Percentiles rank a stretch among this genome's conserved stretches.
Conservation (phyloP, 306 rosid species). For the Spatholobus suberectus region DNA sequence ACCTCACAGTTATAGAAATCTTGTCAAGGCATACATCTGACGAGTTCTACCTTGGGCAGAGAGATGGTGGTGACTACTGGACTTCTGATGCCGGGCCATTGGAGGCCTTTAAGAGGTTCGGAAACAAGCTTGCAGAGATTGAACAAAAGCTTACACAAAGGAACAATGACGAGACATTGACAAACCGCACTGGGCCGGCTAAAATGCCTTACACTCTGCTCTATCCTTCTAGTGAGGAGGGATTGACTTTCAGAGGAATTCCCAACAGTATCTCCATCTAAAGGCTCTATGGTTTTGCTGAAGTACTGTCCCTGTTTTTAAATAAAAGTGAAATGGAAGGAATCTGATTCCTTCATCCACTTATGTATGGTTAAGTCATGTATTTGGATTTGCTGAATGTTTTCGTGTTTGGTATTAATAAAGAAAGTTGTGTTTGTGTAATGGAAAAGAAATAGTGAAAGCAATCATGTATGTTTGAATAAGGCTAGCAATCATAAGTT, state of each 20-base stretch:
- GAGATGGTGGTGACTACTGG: conserved; percentile 49
- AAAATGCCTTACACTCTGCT: conserved; percentile 70
- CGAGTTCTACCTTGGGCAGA: conserved; percentile 50
- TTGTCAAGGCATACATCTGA: conserved; percentile 51
- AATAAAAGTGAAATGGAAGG: conserved; percentile 9
- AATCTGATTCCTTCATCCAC: not conserved
- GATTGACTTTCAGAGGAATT: conserved; percentile 74
- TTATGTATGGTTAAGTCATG: not conserved
- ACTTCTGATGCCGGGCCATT: conserved; percentile 43
- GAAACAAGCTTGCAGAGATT: conserved; percentile 41
- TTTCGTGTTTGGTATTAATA: not conserved
- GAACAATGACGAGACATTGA: conserved; percentile 57
- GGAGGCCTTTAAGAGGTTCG: conserved; percentile 44
- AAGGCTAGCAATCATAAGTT: no score
- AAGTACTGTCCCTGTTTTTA: not conserved
- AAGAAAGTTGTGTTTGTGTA: not conserved
- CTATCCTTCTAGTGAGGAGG: conserved; percentile 57
- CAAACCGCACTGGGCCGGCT: conserved; percentile 67
- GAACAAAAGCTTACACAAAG: conserved; percentile 42
- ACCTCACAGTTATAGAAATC: conserved; percentile 44
- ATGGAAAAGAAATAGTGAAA: no score
- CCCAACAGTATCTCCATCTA: conserved; percentile 72
- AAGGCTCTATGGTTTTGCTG: not conserved
- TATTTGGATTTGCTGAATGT: not conserved
- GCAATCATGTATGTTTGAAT: no score